phyloP scores from a whole-genome alignment of 2,329 filamentous ascomycete genomes.

The Nemania abortiva region DNA sequence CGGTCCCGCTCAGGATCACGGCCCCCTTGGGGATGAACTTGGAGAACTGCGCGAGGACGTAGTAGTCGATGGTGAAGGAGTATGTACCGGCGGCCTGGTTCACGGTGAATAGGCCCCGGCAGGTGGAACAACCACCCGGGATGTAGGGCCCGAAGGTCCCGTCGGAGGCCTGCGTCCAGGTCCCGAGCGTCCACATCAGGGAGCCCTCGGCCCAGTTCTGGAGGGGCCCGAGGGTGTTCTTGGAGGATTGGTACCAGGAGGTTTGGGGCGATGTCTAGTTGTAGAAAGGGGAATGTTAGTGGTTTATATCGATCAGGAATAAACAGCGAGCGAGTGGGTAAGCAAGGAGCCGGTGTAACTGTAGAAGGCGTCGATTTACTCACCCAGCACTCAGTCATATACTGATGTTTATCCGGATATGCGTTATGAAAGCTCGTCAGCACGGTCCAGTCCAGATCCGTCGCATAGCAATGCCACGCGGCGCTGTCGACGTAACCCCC shows the following conservation, averaged over 20 bases:
- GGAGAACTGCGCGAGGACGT: constrained; percentile 66
- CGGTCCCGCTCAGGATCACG: constrained; percentile 56
- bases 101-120: constrained; percentile 67
- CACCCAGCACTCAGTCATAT: constrained; percentile 63
- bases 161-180: constrained; percentile 50
- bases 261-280: constrained; percentile 51
- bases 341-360: too few species aligned
- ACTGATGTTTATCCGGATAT: constrained; percentile 57
- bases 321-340: too few species aligned
- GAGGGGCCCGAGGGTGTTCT: constrained; percentile 59
- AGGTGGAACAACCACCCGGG: constrained; percentile 56
- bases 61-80: constrained; percentile 62
- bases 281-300: not conserved
- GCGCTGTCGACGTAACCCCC: constrained; percentile 51
- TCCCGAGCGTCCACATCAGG: constrained; percentile 60
- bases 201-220: constrained; percentile 62
- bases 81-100: constrained; percentile 61
- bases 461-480: constrained; percentile 59
- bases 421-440: constrained; percentile 56
- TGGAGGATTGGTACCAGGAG: constrained; percentile 54
- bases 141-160: constrained; percentile 58
- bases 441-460: constrained; percentile 53
- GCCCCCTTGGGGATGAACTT: constrained; percentile 62
- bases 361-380: too few species aligned
- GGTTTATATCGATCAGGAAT: too few species aligned